Evolutionary conservation across 192 early-diverging fungal genomes (phyloP), one percentile per base, ranked within the genome.

Genomic region (Dissophora globulifera): DNA sequence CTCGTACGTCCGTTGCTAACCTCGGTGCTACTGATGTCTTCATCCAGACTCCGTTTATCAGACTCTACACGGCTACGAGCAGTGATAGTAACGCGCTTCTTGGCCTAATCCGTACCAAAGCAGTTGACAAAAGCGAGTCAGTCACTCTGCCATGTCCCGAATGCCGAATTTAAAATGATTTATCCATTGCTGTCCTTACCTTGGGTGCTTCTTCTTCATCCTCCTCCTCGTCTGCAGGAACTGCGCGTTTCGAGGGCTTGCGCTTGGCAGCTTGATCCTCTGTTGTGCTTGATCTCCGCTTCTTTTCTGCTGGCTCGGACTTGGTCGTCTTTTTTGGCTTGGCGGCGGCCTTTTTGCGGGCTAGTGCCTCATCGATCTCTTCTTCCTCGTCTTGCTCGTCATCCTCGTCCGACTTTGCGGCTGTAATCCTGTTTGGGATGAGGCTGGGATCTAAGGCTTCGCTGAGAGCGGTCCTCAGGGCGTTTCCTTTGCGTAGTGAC

Each of bases 381-480:
- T 74, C 69, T 17, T 75, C 71, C 2, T 75, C 62, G 1, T 66
- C 56, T 5, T n/a, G n/a, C n/a, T 74, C 70, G 31, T 57, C 67
- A 8, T 58, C 26, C 9, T 51, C 57, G 10, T 63, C 62, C 9
- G 9, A 4, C 16, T 41, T 29, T 1, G 30, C 42, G 32, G 16
- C 46, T 23, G 59, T n/a, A 16, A 30, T 25, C 40, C 55, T 58
- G 16, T 50, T 22, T 16, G 60, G 33, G 30, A 66, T 35, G 12
- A 75, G 57, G 20, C 42, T 65, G 41, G 71, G 71, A 15, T 75
- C 71, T 47, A 75, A 33, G 8, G 71, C 71, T 19, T 75, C 71
- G 19, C 47, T 59, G 12, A 66, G 50, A 40, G 71, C 71, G 15
- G 57, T 75, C 31, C 62, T 40, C 40, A 66, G 15, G 23, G 45